Evolutionary conservation across 2,329 filamentous ascomycete genomes (phyloP).

Genomic region (Davidsoniella virescens): DNA sequence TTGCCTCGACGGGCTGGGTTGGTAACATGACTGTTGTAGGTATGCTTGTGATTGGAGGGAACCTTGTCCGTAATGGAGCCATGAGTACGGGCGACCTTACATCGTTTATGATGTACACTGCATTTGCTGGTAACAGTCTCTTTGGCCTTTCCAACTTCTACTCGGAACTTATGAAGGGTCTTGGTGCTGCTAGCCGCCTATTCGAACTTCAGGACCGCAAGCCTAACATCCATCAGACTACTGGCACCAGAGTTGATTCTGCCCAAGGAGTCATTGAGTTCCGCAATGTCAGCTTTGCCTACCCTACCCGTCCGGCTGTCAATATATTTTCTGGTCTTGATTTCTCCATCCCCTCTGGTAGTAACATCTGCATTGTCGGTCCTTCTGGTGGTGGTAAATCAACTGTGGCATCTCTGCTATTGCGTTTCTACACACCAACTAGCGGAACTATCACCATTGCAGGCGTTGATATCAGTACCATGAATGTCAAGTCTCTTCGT

Average conservation of each 20-base stretch:
- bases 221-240: slow-evolving; percentile 73
- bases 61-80: slow-evolving; percentile 69
- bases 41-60: slow-evolving; percentile 77
- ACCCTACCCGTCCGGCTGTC: slow-evolving; percentile 85
- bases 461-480: slow-evolving; percentile 61
- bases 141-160: slow-evolving; percentile 94
- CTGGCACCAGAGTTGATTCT: slow-evolving; percentile 61
- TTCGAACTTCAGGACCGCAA: slow-evolving; percentile 91
- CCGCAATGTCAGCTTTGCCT: slow-evolving; percentile 70
- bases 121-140: slow-evolving; percentile 68
- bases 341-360: slow-evolving; percentile 85
- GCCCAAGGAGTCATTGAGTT: slow-evolving; percentile 84
- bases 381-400: slow-evolving; percentile 94
- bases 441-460: slow-evolving; percentile 66
- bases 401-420: slow-evolving; percentile 77
- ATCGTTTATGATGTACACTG: slow-evolving; percentile 97
- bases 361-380: slow-evolving; percentile 90
- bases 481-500: slow-evolving; percentile 89
- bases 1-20: slow-evolving; percentile 69
- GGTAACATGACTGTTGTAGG: slow-evolving; percentile 94
- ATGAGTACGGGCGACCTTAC: slow-evolving; percentile 88
- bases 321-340: slow-evolving; percentile 75
- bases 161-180: slow-evolving; percentile 97
- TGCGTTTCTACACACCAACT: slow-evolving; percentile 81
- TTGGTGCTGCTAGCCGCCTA: slow-evolving; percentile 85